Percentiles rank a stretch among this genome's conserved stretches.
Evolutionary conservation across 495 filamentous ascomycete genomes (phyloP).

Genomic region (Pyrenula aspistea): DNA sequence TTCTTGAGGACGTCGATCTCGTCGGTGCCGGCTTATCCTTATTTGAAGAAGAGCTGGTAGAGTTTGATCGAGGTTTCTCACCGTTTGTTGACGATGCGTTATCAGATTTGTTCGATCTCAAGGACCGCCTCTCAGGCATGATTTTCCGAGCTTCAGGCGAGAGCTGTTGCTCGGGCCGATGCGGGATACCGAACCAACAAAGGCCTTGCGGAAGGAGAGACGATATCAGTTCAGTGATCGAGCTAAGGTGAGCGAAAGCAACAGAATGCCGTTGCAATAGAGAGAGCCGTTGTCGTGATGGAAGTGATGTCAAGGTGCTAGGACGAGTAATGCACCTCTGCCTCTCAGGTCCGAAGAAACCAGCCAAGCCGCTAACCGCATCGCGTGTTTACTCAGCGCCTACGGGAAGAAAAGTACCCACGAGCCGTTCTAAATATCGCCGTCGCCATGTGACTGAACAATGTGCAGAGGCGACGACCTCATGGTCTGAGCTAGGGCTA

Average conservation of each 20-base stretch:
- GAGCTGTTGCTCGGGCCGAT: neutral
- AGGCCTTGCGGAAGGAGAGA: too few relatives aligned
- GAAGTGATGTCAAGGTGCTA: neutral
- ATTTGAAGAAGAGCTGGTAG: constrained; percentile 34
- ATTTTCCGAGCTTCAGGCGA: constrained; percentile 16
- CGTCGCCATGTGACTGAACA: neutral
- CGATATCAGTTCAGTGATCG: too few relatives aligned
- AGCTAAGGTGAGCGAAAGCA: too few relatives aligned
- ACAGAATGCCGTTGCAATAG: too few relatives aligned
- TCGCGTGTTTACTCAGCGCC: neutral
- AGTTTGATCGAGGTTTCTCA: constrained; percentile 39
- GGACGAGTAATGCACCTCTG: neutral
- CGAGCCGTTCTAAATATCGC: neutral
- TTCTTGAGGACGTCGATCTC: constrained; percentile 2
- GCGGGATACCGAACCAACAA: neutral
- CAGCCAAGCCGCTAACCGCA: neutral
- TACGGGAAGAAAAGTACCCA: neutral
- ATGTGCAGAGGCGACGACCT: neutral
- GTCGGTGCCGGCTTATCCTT: constrained; percentile 33
- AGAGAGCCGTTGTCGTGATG: neutral
- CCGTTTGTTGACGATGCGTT: constrained; percentile 45
- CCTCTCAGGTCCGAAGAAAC: neutral
- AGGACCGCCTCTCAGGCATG: constrained; percentile 46
- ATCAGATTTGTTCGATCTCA: constrained; percentile 45
- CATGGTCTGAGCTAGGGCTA: too few relatives aligned